phyloP scores from a whole-genome alignment of 306 rosid genomes.

The Cicer chorassanicum region DNA sequence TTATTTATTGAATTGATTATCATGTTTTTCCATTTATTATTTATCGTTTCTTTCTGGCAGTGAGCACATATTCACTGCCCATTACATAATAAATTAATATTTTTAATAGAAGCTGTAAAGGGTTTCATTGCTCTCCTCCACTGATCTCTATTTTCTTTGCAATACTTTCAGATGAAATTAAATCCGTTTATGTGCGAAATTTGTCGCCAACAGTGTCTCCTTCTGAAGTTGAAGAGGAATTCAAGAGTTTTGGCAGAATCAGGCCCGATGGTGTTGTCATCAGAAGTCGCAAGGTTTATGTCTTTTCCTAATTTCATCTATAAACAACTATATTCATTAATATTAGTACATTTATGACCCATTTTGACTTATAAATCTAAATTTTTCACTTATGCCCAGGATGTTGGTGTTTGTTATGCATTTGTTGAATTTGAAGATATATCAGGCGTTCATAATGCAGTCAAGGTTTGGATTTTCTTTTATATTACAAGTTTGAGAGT shows the following conservation, averaged over 20 bases:
- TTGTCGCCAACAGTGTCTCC: slow-evolving; percentile 76
- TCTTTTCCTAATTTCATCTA: slow-evolving; percentile 34
- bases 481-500: slow-evolving; percentile 25
- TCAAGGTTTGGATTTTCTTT: slow-evolving; percentile 65
- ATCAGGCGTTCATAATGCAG: slow-evolving; percentile 84
- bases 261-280: slow-evolving; percentile 85
- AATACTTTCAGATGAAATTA: slow-evolving; percentile 73
- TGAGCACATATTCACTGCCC: slow-evolving; percentile 20
- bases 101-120: slow-evolving; percentile 4
- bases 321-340: slow-evolving; percentile 19
- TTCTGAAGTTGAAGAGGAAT: slow-evolving; percentile 83
- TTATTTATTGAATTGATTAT: slow-evolving; percentile 28
- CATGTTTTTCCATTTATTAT: slow-evolving; percentile 13
- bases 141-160: slow-evolving; percentile 39
- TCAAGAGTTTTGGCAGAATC: slow-evolving; percentile 80
- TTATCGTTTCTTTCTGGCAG: neutral
- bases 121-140: neutral
- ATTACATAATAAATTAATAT: neutral
- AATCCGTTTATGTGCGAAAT: slow-evolving; percentile 93
- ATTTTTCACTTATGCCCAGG: slow-evolving; percentile 60
- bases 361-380: slow-evolving; percentile 32
- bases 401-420: slow-evolving; percentile 96
- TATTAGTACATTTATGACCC: slow-evolving; percentile 19
- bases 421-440: slow-evolving; percentile 93
- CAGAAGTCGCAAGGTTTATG: slow-evolving; percentile 87